Percentiles rank a stretch among this genome's conserved stretches.
Evolutionary conservation across 192 early-diverging fungal genomes (phyloP).

Genomic region (Linnemannia schmuckeri): DNA sequence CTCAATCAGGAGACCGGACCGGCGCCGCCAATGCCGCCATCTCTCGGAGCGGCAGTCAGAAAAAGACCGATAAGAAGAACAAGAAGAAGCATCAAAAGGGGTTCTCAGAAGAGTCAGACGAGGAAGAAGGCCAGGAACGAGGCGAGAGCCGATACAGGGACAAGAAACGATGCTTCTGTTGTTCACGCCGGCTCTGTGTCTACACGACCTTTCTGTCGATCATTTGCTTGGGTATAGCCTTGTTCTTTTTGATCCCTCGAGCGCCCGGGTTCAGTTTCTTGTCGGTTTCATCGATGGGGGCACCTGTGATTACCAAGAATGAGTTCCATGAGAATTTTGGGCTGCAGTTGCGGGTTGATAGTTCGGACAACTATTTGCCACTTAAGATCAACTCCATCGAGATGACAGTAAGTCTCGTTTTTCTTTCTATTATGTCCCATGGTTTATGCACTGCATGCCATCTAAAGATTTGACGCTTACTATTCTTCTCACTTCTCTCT

Average conservation of each 20-base stretch:
- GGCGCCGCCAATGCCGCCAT: neutral
- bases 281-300: constrained; percentile 25
- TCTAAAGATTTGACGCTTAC: neutral
- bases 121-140: constrained; percentile 50
- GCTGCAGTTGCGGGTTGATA: constrained; percentile 43
- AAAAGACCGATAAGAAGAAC: neutral
- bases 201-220: constrained; percentile 33
- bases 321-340: constrained; percentile 34
- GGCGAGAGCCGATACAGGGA: constrained; percentile 23
- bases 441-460: neutral
- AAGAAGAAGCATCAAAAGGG: constrained; percentile 8
- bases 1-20: constrained; percentile 12
- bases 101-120: constrained; percentile 23
- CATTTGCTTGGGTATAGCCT: constrained; percentile 9
- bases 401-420: constrained; percentile 26
- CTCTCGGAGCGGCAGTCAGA: neutral
- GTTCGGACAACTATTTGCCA: constrained; percentile 35
- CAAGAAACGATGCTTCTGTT: constrained; percentile 43
- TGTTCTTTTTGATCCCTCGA: constrained; percentile 46
- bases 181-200: constrained; percentile 34
- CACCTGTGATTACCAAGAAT: constrained; percentile 20
- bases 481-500: neutral
- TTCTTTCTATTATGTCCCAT: neutral
- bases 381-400: constrained; percentile 35
- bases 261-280: constrained; percentile 27